Percentiles rank a stretch among this genome's conserved stretches.
These are phyloP conservation scores for Suillus plorans DNA, from an alignment of 768 basidiomycete species.

Conservation along the genomic window DNA sequence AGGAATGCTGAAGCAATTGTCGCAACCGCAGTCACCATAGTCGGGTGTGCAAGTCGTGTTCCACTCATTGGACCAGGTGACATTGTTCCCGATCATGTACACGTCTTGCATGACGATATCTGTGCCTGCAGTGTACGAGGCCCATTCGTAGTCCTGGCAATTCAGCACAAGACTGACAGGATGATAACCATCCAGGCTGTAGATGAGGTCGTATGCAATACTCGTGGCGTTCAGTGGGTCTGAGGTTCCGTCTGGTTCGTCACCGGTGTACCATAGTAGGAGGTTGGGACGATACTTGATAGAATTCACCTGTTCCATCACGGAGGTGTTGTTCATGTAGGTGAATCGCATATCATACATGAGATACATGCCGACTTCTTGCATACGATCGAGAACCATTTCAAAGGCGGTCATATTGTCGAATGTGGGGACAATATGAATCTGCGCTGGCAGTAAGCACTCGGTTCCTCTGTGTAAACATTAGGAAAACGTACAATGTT, in stretches of 20 bases:
- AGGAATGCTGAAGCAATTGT: slow-evolving; percentile 48
- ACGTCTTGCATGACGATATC: slow-evolving; percentile 74
- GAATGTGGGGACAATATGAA: slow-evolving; percentile 73
- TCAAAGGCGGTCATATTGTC: slow-evolving; percentile 57
- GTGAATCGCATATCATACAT: slow-evolving; percentile 84
- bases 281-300: slow-evolving; percentile 70
- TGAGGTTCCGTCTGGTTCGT: slow-evolving; percentile 71
- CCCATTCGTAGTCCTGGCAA: slow-evolving; percentile 66
- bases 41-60: slow-evolving; percentile 59
- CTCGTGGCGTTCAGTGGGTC: slow-evolving; percentile 61
- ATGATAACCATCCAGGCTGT: slow-evolving; percentile 63
- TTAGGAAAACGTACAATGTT: slow-evolving; percentile 31
- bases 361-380: slow-evolving; percentile 65
- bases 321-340: slow-evolving; percentile 63
- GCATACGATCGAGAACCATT: slow-evolving; percentile 65
- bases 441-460: slow-evolving; percentile 28
- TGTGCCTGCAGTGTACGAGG: slow-evolving; percentile 56
- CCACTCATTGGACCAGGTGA: slow-evolving; percentile 62
- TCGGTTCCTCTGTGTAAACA: neutral
- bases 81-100: slow-evolving; percentile 51
- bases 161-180: slow-evolving; percentile 66
- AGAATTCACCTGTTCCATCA: slow-evolving; percentile 65
- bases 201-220: slow-evolving; percentile 54
- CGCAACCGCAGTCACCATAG: slow-evolving; percentile 76
- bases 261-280: slow-evolving; percentile 71